These are phyloP conservation scores for Aspergillus conjunctus DNA, from an alignment of 495 filamentous ascomycete genomes.

Conservation along the genomic window DNA sequence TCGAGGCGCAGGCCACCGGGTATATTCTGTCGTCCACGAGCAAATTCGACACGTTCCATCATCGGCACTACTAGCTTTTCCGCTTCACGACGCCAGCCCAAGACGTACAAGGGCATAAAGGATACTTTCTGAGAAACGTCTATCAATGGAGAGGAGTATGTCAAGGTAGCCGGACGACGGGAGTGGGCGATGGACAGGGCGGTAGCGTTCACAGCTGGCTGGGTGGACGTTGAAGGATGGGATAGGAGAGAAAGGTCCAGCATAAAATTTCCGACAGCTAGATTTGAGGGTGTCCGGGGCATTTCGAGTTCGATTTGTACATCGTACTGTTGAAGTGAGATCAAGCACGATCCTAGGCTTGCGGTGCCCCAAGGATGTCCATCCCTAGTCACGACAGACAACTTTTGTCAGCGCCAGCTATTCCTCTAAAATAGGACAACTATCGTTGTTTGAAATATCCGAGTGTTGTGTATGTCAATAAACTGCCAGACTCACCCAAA, in stretches of 20 bases:
- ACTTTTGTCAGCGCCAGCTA: no score
- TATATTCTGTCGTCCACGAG: constrained; percentile 54
- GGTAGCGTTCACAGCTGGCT: constrained; percentile 28
- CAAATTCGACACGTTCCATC: constrained; percentile 70
- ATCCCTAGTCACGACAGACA: constrained; percentile 29
- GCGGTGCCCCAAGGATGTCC: constrained; percentile 48
- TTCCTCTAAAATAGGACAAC: not conserved
- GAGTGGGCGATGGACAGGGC: constrained; percentile 43
- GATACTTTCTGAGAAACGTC: constrained; percentile 51
- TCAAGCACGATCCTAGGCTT: constrained; percentile 41
- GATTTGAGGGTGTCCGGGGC: constrained; percentile 58
- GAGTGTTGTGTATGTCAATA: no score
- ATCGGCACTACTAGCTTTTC: constrained; percentile 66
- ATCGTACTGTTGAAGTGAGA: constrained; percentile 58
- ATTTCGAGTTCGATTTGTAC: constrained; percentile 74
- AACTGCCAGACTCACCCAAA: constrained; percentile 59
- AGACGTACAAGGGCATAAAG: constrained; percentile 59
- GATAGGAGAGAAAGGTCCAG: constrained; percentile 69
- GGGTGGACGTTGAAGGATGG: constrained; percentile 32
- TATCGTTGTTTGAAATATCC: no score
- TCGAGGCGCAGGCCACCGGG: constrained; percentile 64
- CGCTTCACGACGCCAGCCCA: constrained; percentile 57
- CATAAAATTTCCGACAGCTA: constrained; percentile 87
- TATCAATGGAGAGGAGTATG: constrained; percentile 64
- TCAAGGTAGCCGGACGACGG: constrained; percentile 65